A percentile compares a stretch with the other conserved stretches of the same genome.
phyloP scores from a whole-genome alignment of 805 yeast genomes.

The Kazachstania viticola region DNA sequence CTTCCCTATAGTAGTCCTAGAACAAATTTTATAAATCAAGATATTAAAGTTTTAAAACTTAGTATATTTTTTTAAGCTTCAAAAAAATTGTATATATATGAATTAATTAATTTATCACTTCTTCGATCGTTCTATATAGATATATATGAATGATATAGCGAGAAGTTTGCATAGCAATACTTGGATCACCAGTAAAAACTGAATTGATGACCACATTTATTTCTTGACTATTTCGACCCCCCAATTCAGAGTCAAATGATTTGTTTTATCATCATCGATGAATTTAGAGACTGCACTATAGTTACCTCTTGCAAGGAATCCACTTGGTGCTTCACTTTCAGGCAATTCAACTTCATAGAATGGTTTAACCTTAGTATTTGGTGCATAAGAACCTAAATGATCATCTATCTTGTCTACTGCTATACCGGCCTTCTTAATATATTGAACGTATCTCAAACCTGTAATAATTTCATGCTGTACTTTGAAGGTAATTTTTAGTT shows the following conservation, averaged over 20 bases:
- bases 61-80: no score
- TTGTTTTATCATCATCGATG: conserved; percentile 72
- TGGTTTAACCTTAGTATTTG: conserved; percentile 73
- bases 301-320: conserved; percentile 76
- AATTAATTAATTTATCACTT: no score
- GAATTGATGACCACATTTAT: no score
- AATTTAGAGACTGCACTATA: conserved; percentile 75
- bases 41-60: no score
- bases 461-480: conserved; percentile 87
- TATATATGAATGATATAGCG: no score
- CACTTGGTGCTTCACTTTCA: conserved; percentile 83
- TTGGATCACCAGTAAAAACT: no score
- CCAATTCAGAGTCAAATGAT: conserved; percentile 74
- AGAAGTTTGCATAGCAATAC: no score
- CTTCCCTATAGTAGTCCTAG: no score
- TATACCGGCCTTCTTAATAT: conserved; percentile 77
- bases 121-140: no score
- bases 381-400: conserved; percentile 85
- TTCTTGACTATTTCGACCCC: conserved; percentile 68
- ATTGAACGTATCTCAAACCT: conserved; percentile 77
- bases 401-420: conserved; percentile 79
- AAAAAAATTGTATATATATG: no score
- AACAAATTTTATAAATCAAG: no score
- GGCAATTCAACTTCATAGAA: conserved; percentile 52
- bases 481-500: conserved; percentile 61